phyloP scores from a whole-genome alignment of 495 filamentous ascomycete species.

The Tricharina praecox region DNA sequence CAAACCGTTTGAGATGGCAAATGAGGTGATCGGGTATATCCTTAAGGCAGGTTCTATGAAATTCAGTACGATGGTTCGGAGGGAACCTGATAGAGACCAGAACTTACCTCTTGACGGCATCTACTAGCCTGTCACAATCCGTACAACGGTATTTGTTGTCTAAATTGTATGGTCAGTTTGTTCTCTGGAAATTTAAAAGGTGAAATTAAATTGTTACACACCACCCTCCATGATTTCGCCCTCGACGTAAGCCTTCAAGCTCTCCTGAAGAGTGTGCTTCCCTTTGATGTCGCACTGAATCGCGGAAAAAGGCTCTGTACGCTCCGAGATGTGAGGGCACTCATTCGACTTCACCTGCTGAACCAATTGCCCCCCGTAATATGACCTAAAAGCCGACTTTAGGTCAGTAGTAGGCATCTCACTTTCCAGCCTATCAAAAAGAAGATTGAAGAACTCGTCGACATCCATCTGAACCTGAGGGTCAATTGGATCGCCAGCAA shows the following conservation, averaged over 20 bases:
- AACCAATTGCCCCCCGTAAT: constrained; percentile 81
- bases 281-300: constrained; percentile 97
- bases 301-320: constrained; percentile 77
- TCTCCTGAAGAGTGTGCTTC: constrained; percentile 67
- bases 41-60: constrained; percentile 62
- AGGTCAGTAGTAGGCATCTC: constrained; percentile 50
- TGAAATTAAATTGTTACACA: constrained; percentile 27
- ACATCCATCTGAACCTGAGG: constrained; percentile 90
- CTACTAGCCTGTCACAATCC: constrained; percentile 72
- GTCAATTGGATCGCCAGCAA: constrained; percentile 73
- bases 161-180: constrained; percentile 28
- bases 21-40: constrained; percentile 89
- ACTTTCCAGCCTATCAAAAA: constrained; percentile 81
- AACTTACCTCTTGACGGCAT: constrained; percentile 71
- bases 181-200: constrained; percentile 7
- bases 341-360: constrained; percentile 93
- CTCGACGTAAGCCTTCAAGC: constrained; percentile 81
- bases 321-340: constrained; percentile 82
- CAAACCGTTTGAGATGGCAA: constrained; percentile 91
- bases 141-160: constrained; percentile 98
- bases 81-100: not conserved
- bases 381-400: constrained; percentile 61
- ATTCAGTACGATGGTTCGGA: constrained; percentile 2
- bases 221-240: constrained; percentile 94
- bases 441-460: constrained; percentile 87